Evolutionary conservation across 202 grass and related monocot species (phyloP), one percentile per base, ranked within the genome.

Genomic region (Eragrostis tef): DNA sequence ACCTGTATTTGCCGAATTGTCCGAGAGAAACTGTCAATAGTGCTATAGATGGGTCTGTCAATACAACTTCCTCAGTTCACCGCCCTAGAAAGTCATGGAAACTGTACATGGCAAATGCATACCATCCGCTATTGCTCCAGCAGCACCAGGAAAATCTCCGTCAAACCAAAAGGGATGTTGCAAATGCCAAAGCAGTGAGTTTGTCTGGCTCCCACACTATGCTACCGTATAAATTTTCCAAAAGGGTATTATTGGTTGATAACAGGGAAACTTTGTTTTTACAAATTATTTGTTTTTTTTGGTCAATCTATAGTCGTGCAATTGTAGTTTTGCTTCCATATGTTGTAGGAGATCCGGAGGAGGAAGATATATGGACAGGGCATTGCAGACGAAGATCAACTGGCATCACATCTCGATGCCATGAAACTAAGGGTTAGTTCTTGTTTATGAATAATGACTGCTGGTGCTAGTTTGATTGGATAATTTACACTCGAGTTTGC

Each of bases 121-220:
- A 91, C 39, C 92, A 94, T 85, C 89, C 92, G 50, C 54, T 94
- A 74, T 88, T 94, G 63, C 92, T 91, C 61, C 89, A 91, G 29
- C 66, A 70, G 45, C 78, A 94, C 83, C 86, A 70, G 44, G 89
- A 91, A 82, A 89, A 87, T 81, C 44, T 94, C 9, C 63, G 79
- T 58, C 52, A 50, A 59, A 85, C 86, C 19, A 91, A 80, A 87
- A 94, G 73, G 78, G 81, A 89, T 79, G 77, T 89, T 83, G 86
- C 84, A 76, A 87, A 64, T 89, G 88, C 84, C 72, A 80, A 49
- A 68, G 47, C 86, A 14, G 92, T 91, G 42, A 89, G 92, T 89
- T 88, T 61, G 7, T 46, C 66, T 81, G 20, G 36, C 13, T 21
- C 80, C 75, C 26, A 78, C 50, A 64, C 74, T 29, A 14, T 87